Percentiles rank a stretch among this genome's conserved stretches.
phyloP scores from a whole-genome alignment of 1,284 basidiomycete species.

The Malassezia vespertilionis region DNA sequence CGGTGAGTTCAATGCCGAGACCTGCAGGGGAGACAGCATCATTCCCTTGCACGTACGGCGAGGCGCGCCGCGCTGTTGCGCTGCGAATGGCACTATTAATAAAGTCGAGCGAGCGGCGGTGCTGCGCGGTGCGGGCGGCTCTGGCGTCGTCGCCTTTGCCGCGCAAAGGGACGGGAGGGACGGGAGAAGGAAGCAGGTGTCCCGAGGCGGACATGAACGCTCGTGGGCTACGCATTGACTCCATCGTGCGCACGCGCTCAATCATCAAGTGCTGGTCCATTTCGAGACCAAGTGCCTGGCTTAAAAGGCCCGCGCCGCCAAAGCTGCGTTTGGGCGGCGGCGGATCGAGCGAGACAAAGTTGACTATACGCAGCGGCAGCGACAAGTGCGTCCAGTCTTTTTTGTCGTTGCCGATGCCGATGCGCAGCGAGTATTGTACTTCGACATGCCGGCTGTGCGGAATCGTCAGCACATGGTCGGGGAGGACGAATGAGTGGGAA shows the following conservation, averaged over 20 bases:
- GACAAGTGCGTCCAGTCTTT: slow-evolving; percentile 51
- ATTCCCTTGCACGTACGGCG: slow-evolving; percentile 2
- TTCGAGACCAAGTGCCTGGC: slow-evolving; percentile 2
- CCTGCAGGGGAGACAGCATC: slow-evolving; percentile 23
- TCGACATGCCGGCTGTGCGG: slow-evolving; percentile 66
- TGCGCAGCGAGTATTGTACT: slow-evolving; percentile 64
- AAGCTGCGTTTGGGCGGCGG: slow-evolving; percentile 50
- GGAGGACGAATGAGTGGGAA: slow-evolving; percentile 36
- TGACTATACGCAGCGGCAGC: slow-evolving; percentile 64
- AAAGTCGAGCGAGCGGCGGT: slow-evolving; percentile 46
- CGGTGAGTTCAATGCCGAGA: slow-evolving; percentile 30
- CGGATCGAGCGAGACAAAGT: slow-evolving; percentile 69
- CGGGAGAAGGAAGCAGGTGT: slow-evolving; percentile 1
- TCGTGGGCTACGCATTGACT: slow-evolving; percentile 32
- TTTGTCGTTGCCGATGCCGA: slow-evolving; percentile 59
- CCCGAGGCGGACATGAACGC: slow-evolving; percentile 2
- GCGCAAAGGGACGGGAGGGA: neutral
- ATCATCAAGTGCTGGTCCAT: slow-evolving; percentile 21
- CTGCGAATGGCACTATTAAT: slow-evolving; percentile 47
- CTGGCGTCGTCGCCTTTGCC: neutral
- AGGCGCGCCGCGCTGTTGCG: slow-evolving; percentile 37
- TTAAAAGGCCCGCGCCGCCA: slow-evolving; percentile 1
- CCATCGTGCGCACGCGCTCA: slow-evolving; percentile 32
- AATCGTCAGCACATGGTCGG: slow-evolving; percentile 64
- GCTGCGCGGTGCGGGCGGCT: slow-evolving; percentile 20